phyloP scores from a whole-genome alignment of 352 stramenopile species.

The Globisporangium cylindrosporum region DNA sequence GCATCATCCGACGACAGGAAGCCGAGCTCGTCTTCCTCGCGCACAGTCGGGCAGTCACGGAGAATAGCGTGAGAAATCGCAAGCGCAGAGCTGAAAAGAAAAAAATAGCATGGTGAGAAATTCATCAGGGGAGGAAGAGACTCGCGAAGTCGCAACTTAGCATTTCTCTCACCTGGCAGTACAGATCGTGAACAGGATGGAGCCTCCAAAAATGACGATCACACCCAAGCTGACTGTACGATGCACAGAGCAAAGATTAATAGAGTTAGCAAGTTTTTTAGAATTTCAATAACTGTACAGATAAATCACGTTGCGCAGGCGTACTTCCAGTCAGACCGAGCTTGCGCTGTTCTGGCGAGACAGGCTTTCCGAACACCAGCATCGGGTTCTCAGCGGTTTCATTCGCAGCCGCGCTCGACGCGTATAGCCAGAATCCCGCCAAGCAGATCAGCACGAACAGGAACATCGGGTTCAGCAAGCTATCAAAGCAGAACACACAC shows the following conservation, averaged over 20 bases:
- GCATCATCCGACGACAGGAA: conserved; percentile 65
- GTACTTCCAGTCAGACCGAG: conserved; percentile 75
- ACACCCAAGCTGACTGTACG: conserved; percentile 62
- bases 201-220: conserved; percentile 82
- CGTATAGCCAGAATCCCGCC: conserved; percentile 78
- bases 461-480: conserved; percentile 83
- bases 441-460: conserved; percentile 86
- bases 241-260: conserved; percentile 1
- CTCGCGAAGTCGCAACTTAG: neutral
- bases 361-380: conserved; percentile 63
- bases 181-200: conserved; percentile 86
- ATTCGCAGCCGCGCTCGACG: conserved; percentile 59
- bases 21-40: conserved; percentile 79
- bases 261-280: neutral
- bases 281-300: neutral
- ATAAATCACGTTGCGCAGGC: conserved; percentile 8
- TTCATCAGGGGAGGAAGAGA: neutral
- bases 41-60: conserved; percentile 67
- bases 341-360: conserved; percentile 77
- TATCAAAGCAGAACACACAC: conserved; percentile 20
- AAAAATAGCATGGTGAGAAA: neutral
- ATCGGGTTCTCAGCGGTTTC: conserved; percentile 74
- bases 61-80: conserved; percentile 78
- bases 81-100: conserved; percentile 51
- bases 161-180: conserved; percentile 57